Conservation (phyloP, 768 basidiomycete genomes). For the Boletus reticuloceps region DNA sequence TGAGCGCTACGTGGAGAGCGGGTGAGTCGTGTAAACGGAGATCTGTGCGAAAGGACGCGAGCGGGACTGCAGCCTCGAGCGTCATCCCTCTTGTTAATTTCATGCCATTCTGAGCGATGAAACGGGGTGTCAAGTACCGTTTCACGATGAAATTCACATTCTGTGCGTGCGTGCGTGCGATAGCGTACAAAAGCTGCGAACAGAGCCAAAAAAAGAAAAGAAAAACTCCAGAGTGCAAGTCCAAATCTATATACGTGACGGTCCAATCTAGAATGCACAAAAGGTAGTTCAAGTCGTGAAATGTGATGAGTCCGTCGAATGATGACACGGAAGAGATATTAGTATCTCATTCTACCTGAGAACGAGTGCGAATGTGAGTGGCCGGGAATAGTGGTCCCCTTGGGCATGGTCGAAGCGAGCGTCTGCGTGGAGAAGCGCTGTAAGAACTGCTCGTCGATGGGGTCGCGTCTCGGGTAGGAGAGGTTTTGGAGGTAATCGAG, state of each 20-base stretch:
- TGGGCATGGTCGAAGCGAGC: constrained; percentile 20
- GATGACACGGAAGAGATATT: neutral
- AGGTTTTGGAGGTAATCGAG: constrained; percentile 59
- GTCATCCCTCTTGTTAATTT: neutral
- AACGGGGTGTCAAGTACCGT: too few relatives aligned
- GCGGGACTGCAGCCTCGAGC: neutral
- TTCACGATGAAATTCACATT: too few relatives aligned
- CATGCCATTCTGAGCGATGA: too few relatives aligned
- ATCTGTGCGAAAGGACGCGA: constrained; percentile 5
- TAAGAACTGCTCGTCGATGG: constrained; percentile 61
- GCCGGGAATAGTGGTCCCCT: constrained; percentile 4
- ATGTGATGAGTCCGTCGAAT: neutral
- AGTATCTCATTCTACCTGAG: constrained; percentile 27
- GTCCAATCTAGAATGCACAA: constrained; percentile 22
- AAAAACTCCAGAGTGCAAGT: constrained; percentile 24
- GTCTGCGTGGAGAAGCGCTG: constrained; percentile 48
- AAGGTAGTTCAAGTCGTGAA: constrained; percentile 7
- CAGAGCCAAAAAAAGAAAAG: constrained; percentile 1
- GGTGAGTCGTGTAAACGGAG: constrained; percentile 11
- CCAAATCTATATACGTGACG: constrained; percentile 29
- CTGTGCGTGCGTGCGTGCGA: constrained; percentile 3
- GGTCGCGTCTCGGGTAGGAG: constrained; percentile 55
- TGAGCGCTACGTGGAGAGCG: neutral
- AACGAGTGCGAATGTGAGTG: constrained; percentile 20
- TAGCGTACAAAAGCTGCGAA: constrained; percentile 23